Percentiles rank a stretch among this genome's conserved stretches.
These are phyloP conservation scores for Plectosphaerella plurivora DNA, from an alignment of 2,329 filamentous ascomycete species.

Conservation along the genomic window DNA sequence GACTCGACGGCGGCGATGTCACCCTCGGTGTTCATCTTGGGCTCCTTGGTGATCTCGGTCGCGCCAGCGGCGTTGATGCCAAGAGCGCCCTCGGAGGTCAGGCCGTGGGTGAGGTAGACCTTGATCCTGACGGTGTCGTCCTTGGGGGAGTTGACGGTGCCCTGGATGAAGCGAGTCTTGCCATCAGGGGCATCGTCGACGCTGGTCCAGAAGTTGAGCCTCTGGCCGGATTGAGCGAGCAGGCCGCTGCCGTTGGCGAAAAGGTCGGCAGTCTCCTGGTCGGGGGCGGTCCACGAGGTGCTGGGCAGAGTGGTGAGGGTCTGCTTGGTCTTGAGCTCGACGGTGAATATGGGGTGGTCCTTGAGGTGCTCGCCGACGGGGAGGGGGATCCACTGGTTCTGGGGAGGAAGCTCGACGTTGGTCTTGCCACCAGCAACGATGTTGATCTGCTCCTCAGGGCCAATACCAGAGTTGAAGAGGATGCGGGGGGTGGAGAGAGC, in stretches of 20 bases:
- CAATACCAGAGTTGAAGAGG: constrained; percentile 54
- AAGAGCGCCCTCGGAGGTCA: constrained; percentile 40
- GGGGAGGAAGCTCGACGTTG: constrained; percentile 19
- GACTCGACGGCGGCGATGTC: constrained; percentile 21
- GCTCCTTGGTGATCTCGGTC: constrained; percentile 34
- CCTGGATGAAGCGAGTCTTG: constrained; percentile 33
- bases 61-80: constrained; percentile 31
- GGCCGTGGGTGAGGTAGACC: constrained; percentile 46
- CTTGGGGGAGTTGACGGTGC: constrained; percentile 37
- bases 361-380: constrained; percentile 39
- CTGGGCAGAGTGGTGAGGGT: constrained; percentile 15
- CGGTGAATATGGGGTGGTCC: constrained; percentile 25
- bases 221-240: constrained; percentile 39
- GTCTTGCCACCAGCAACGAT: constrained; percentile 37
- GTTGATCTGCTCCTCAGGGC: constrained; percentile 41
- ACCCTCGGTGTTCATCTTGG: constrained; percentile 26
- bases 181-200: constrained; percentile 33
- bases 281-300: constrained; percentile 21
- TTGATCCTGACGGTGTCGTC: constrained; percentile 38
- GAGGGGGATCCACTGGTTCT: constrained; percentile 20
- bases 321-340: constrained; percentile 23
- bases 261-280: constrained; percentile 20
- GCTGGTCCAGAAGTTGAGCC: constrained; percentile 42
- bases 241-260: constrained; percentile 31
- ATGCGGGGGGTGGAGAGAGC: constrained; percentile 30